Conservation (phyloP, 2,329 filamentous ascomycete genomes). For the Xylariaceae sp. region DNA sequence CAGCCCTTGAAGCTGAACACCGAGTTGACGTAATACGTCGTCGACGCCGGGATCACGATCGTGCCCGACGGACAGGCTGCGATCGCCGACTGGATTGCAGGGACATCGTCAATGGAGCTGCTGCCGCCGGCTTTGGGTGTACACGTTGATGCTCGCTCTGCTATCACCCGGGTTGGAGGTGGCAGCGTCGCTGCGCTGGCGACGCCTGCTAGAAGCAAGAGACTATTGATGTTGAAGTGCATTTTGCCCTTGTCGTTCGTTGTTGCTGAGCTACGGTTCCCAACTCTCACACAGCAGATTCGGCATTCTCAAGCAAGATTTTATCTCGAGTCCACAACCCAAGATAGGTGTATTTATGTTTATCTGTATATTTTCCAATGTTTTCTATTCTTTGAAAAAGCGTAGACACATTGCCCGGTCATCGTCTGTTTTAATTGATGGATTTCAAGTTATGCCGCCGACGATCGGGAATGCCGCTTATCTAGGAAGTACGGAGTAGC, state of each 20-base stretch:
- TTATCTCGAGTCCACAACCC: not conserved
- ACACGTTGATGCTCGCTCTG: constrained; percentile 22
- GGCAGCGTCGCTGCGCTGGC: not conserved
- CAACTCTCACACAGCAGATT: not conserved
- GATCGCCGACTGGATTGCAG: constrained; percentile 22
- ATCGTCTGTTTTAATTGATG: constrained; percentile 21
- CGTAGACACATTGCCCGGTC: not conserved
- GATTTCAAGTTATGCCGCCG: constrained; percentile 21
- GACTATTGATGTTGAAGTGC: not conserved
- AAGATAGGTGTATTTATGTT: not conserved
- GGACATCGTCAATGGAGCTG: constrained; percentile 23
- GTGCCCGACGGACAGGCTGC: constrained; percentile 23
- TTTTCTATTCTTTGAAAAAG: not conserved
- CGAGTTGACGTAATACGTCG: constrained; percentile 24
- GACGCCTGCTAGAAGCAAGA: constrained; percentile 2
- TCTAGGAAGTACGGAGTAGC: constrained; percentile 13
- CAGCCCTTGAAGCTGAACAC: constrained; percentile 23
- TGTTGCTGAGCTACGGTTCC: too few relatives aligned
- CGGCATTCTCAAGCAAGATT: not conserved
- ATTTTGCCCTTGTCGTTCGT: constrained; percentile 2
- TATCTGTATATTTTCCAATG: not conserved
- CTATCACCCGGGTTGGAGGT: constrained; percentile 8
- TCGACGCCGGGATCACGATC: constrained; percentile 19
- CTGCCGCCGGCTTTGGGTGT: constrained; percentile 21
- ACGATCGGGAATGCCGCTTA: constrained; percentile 6